Conservation (phyloP, 2,329 filamentous ascomycete genomes). For the Pseudogymnoascus sp. region DNA sequence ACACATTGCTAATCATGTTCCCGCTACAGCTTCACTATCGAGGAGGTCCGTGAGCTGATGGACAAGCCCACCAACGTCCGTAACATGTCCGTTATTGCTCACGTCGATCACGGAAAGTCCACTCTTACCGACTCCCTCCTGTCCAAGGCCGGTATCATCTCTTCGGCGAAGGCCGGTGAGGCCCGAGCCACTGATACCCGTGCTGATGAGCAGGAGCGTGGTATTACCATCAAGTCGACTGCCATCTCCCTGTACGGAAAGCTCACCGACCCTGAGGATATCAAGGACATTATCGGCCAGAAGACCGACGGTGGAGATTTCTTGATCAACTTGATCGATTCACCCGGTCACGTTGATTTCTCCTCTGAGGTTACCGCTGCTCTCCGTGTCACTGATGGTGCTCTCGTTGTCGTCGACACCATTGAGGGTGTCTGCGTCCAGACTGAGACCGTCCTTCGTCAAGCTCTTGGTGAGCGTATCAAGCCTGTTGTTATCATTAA, state of each 20-base stretch:
- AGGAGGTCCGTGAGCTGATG: constrained; percentile 76
- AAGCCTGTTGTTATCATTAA: constrained; percentile 99
- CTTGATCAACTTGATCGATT: constrained; percentile 99
- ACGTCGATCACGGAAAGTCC: constrained; percentile 99
- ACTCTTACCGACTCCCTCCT: constrained; percentile 98
- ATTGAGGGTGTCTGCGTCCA: constrained; percentile 99
- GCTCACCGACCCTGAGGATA: constrained; percentile 70
- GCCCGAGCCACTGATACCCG: constrained; percentile 94
- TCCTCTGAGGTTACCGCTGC: constrained; percentile 98
- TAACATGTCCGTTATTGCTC: constrained; percentile 99
- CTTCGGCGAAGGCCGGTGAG: constrained; percentile 92
- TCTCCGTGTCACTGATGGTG: constrained; percentile 99
- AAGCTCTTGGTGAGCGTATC: constrained; percentile 99
- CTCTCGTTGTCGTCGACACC: constrained; percentile 98
- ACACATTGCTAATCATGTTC: constrained; percentile 40
- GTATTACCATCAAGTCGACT: constrained; percentile 99
- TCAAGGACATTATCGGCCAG: constrained; percentile 88
- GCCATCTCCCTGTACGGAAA: constrained; percentile 96
- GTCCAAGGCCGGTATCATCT: constrained; percentile 99
- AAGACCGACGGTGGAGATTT: constrained; percentile 89
- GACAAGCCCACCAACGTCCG: constrained; percentile 69
- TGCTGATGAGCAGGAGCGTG: constrained; percentile 96
- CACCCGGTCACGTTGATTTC: constrained; percentile 99
- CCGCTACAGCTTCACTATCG: constrained; percentile 83
- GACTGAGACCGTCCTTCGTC: constrained; percentile 98